These are phyloP conservation scores for Phytophthora boehmeriae DNA, from an alignment of 352 stramenopile genomes.

Conservation along the genomic window DNA sequence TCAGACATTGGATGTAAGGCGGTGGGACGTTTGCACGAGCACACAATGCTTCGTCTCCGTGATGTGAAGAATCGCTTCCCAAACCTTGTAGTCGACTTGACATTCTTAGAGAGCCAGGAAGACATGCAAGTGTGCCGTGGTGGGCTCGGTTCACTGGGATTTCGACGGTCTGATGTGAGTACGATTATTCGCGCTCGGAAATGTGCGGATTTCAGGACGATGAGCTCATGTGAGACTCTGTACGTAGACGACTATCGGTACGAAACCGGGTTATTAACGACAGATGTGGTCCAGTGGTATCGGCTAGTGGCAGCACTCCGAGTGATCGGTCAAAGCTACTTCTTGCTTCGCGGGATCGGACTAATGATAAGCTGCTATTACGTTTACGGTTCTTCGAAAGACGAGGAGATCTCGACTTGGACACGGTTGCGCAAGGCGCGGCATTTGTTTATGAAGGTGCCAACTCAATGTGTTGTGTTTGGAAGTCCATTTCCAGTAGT, in stretches of 20 bases:
- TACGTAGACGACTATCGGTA: conserved; percentile 48
- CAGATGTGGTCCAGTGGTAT: conserved; percentile 31
- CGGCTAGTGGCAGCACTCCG: conserved; percentile 24
- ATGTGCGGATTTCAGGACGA: conserved; percentile 1
- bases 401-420: not conserved
- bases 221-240: conserved; percentile 28
- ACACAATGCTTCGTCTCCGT: conserved; percentile 8
- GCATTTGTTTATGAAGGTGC: conserved; percentile 36
- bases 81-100: conserved; percentile 16
- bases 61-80: conserved; percentile 5
- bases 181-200: conserved; percentile 19
- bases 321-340: conserved; percentile 38
- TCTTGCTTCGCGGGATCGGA: conserved; percentile 24
- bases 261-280: conserved; percentile 18
- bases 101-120: conserved; percentile 21
- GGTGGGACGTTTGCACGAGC: conserved; percentile 7
- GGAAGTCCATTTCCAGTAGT: conserved; percentile 43
- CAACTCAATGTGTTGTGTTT: conserved; percentile 51
- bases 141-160: conserved; percentile 5
- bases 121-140: conserved; percentile 13
- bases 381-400: not conserved
- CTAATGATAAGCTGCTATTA: conserved; percentile 28
- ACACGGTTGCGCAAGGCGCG: conserved; percentile 2
- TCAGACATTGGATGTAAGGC: not conserved
- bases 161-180: conserved; percentile 15